Evolutionary conservation across 169 alveolate genomes (phyloP).

Genomic region (Eimeria falciformis): DNA sequence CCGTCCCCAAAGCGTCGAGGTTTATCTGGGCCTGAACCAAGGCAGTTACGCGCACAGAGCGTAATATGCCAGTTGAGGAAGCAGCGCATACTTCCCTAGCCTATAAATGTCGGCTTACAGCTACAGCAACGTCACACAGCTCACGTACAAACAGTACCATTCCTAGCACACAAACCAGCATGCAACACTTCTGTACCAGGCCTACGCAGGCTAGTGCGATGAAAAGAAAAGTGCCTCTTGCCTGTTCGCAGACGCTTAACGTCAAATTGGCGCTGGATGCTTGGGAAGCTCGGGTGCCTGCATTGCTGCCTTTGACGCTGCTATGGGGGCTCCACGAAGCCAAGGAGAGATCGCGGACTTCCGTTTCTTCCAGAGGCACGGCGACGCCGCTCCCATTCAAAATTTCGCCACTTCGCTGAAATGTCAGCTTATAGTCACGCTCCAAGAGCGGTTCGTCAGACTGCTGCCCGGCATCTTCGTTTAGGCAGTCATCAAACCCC

Average conservation of each 20-base stretch:
- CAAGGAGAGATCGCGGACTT: not conserved
- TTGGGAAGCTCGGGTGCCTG: too few species aligned
- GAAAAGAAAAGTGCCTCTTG: not conserved
- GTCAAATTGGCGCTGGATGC: not conserved
- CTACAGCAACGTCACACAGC: not conserved
- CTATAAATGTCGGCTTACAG: too few species aligned
- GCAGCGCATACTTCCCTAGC: too few species aligned
- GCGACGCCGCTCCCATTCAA: not conserved
- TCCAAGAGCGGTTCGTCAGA: too few species aligned
- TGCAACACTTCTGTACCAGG: not conserved
- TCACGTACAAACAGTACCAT: not conserved
- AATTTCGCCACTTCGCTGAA: not conserved
- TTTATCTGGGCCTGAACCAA: too few species aligned
- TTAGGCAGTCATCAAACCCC: not conserved
- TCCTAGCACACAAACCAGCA: not conserved
- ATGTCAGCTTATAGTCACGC: not conserved
- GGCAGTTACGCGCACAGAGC: too few species aligned
- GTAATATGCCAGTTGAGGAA: too few species aligned
- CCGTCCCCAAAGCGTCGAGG: too few species aligned
- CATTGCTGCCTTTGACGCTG: not conserved
- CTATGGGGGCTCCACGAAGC: slow-evolving; percentile 3
- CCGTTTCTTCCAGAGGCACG: not conserved
- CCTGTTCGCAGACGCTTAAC: too few species aligned
- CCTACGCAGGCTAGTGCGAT: not conserved
- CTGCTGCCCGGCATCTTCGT: too few species aligned